A percentile compares a stretch with the other conserved stretches of the same genome.
phyloP scores from a whole-genome alignment of 2,329 filamentous ascomycete species.

The Pseudogymnoascus sp. region DNA sequence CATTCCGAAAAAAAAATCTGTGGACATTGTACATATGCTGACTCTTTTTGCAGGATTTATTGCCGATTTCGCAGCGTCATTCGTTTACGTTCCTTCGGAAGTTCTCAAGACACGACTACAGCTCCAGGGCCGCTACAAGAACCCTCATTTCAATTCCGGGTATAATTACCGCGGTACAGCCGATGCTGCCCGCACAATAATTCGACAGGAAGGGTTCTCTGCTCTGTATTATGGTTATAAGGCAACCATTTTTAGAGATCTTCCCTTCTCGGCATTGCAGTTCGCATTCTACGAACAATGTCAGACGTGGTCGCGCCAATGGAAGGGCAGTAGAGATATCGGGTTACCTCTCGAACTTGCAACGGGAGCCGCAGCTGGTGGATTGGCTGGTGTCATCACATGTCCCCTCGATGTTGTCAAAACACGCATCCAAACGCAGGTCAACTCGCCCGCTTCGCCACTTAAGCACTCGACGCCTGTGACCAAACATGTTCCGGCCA shows the following conservation, averaged over 20 bases:
- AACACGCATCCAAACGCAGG: constrained; percentile 89
- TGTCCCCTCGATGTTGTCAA: constrained; percentile 97
- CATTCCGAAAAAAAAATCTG: constrained; percentile 14
- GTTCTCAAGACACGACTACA: constrained; percentile 96
- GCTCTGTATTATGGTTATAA: constrained; percentile 97
- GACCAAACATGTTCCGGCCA: constrained; percentile 18
- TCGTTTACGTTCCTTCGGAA: constrained; percentile 94
- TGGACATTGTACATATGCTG: constrained; percentile 11
- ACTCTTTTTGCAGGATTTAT: constrained; percentile 59
- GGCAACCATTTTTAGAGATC: constrained; percentile 85
- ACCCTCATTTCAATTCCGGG: constrained; percentile 84
- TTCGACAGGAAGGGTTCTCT: constrained; percentile 69
- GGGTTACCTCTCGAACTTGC: constrained; percentile 78
- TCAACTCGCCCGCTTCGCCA: constrained; percentile 41
- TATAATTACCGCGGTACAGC: constrained; percentile 89
- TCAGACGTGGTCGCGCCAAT: constrained; percentile 70
- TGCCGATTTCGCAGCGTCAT: constrained; percentile 83
- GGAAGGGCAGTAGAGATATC: constrained; percentile 74
- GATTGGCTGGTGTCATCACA: constrained; percentile 87
- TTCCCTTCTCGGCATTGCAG: constrained; percentile 92
- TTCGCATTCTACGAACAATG: constrained; percentile 99
- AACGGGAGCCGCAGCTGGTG: constrained; percentile 83
- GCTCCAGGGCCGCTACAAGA: constrained; percentile 90
- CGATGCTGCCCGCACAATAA: constrained; percentile 80
- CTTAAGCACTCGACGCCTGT: constrained; percentile 21